These are phyloP conservation scores for Acidomyces sp. DNA, from an alignment of 495 filamentous ascomycete species.

Conservation along the genomic window DNA sequence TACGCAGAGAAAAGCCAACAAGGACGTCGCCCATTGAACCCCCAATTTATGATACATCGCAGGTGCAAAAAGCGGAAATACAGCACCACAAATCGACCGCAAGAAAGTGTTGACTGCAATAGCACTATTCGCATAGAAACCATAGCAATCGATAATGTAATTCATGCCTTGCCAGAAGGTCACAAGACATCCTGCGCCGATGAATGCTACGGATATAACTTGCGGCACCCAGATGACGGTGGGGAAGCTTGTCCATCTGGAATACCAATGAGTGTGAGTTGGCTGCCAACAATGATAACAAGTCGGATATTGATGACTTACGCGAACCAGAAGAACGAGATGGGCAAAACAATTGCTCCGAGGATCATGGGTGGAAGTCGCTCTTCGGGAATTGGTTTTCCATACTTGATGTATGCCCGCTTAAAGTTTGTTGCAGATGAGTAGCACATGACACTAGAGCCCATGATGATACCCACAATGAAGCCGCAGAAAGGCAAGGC, in stretches of 20 bases:
- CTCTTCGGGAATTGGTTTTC: conserved; percentile 23
- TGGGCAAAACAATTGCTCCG: conserved; percentile 22
- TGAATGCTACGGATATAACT: conserved; percentile 24
- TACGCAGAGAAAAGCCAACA: conserved; percentile 51
- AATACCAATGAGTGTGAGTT: too few relatives aligned
- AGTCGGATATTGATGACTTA: too few relatives aligned
- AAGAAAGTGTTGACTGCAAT: conserved; percentile 39
- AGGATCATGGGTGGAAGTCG: conserved; percentile 28
- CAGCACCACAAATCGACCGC: conserved; percentile 31
- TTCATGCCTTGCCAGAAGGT: conserved; percentile 39
- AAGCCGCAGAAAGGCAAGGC: conserved; percentile 25
- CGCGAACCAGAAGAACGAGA: conserved; percentile 28
- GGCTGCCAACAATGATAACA: too few relatives aligned
- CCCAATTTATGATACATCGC: conserved; percentile 30
- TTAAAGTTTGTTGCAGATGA: conserved; percentile 16
- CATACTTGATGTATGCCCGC: conserved; percentile 15
- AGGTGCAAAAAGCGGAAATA: conserved; percentile 27
- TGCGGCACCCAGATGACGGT: conserved; percentile 23
- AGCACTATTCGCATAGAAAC: conserved; percentile 41
- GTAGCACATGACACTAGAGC: conserved; percentile 11
- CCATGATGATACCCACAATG: conserved; percentile 7
- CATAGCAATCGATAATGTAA: conserved; percentile 49
- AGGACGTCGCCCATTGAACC: conserved; percentile 49
- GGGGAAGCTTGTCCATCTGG: conserved; percentile 26
- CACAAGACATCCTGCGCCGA: conserved; percentile 24